These are phyloP conservation scores for Arthrinium phaeospermum DNA, from an alignment of 2,329 filamentous ascomycete species.

Conservation along the genomic window DNA sequence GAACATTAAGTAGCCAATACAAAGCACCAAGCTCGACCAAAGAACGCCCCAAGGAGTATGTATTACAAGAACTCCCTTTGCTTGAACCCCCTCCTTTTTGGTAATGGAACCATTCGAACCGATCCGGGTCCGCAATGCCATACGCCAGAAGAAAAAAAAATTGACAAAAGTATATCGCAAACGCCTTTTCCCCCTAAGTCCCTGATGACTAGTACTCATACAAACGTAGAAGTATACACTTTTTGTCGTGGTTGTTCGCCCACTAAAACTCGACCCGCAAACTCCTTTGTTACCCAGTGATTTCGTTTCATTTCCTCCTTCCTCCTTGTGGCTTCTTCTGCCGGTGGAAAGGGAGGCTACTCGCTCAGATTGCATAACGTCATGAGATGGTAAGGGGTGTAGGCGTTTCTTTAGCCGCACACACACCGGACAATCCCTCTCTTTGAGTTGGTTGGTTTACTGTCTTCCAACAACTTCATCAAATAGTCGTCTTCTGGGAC, in stretches of 20 bases:
- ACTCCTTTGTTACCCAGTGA: neutral
- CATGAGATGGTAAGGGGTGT: neutral
- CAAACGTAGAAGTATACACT: neutral
- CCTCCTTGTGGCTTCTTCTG: neutral
- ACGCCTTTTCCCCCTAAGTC: constrained; percentile 17
- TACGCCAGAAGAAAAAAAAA: neutral
- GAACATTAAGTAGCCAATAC: constrained; percentile 14
- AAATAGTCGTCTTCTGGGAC: neutral
- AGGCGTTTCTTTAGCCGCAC: neutral
- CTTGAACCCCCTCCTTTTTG: neutral
- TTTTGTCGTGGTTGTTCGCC: neutral
- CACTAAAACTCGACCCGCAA: neutral
- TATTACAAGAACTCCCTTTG: neutral
- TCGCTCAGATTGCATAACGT: neutral
- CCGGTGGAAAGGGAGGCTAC: neutral
- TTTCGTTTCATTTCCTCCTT: neutral
- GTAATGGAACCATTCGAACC: neutral
- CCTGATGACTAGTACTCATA: constrained; percentile 8
- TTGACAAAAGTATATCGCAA: constrained; percentile 1
- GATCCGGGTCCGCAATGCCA: constrained; percentile 6
- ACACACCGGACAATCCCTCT: neutral
- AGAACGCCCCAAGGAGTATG: neutral
- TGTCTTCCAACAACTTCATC: neutral
- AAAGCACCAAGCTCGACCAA: constrained; percentile 1
- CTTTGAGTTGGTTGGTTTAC: neutral